Base-by-base conservation (phyloP, 2,329 filamentous ascomycete species). In the Xylaria sp. region DNA sequence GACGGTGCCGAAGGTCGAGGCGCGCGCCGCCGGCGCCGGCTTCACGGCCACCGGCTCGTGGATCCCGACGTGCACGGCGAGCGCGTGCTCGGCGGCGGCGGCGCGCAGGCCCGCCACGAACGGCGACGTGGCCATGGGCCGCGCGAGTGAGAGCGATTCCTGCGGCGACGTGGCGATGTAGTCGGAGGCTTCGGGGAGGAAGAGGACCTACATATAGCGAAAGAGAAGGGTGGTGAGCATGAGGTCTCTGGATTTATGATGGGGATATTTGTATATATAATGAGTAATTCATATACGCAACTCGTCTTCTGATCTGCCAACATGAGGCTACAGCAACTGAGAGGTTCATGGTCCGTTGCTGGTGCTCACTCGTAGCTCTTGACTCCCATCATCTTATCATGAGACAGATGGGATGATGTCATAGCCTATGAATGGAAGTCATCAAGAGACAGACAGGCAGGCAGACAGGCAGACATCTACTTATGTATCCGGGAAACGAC, bases 181-280 rank as follows among this genome's bases (percentile, higher is more conserved):
- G 75, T 96, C 92, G 52, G 85, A 85, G 20, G 93, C 93, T 80
- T 97, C 93, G 11, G 93, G 93, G 48, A 97, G 87, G 76, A 97
- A 97, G 45, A 97, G 82, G 17, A 89, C 85, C 83, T 90, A n/a
- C n/a, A n/a, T n/a, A n/a, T n/a, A n/a, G 58, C 2, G 22, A 18
- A 29, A 19, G 19, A n/a, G 19, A 4, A 21, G 18, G 21, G 48
- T 50, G 60, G 51, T 61, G 50, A 64, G 50, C 2, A 44, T 21
- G 21, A 44, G 20, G 43, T n/a, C n/a, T n/a, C n/a, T n/a, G n/a
- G n/a, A n/a, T n/a, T n/a, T n/a, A n/a, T n/a, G n/a, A n/a, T n/a
- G n/a, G n/a, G n/a, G n/a, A n/a, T n/a, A n/a, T n/a, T n/a, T n/a
- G n/a, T n/a, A n/a, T n/a, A n/a, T n/a, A n/a, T n/a, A n/a, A n/a